Base-by-base conservation (phyloP, 352 stramenopile genomes). In the Plasmopara halstedii region DNA sequence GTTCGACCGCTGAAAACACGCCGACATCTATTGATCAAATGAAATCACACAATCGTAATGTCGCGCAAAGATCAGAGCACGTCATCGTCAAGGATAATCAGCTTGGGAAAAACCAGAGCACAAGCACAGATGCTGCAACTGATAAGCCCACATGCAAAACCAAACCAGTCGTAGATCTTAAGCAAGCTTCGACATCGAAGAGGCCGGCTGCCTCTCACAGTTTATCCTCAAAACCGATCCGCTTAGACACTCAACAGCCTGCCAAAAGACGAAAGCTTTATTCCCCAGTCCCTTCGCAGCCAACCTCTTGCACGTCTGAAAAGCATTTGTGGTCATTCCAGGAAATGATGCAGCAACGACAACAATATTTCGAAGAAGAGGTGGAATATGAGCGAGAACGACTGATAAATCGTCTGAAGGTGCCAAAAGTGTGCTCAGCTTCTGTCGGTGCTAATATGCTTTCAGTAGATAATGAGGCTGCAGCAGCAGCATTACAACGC, bases 401-500 rank as follows among this genome's bases (percentile, higher is more conserved):
- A 14, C 63, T 66, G 31, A 60, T 32, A 22, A 60, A 49, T 17
- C 66, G 47, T 2, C 46, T 70, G 0, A 61, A 62, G 36, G 52
- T 80, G 5, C 68, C 67, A 21, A 62, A 70, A 29, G 34, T 48
- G 17, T 81, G 70, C 35, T 81, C 70, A 26, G 42, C 44, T 15
- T 60, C 42, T 17, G 47, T 55, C 3, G 44, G 48, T 48, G 37
- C 36, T 4, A 31, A 44, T 22, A 37, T 13, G 5, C 3, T 40
- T n/a, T 44, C 64, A 31, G 31, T 22, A n/a, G 58, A 70, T 23
- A 77, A 83, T 34, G 70, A 76, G 1, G 23, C 64, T 4, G 64
- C 61, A 2, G 65, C 81, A n/a, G 56, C 54, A 26, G 63, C 74
- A 9, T 51, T 90, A 21, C 81, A 78, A 33, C 70, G 88, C 0